phyloP scores from a whole-genome alignment of 192 early-diverging fungal species.

The Backusella australiensis region DNA sequence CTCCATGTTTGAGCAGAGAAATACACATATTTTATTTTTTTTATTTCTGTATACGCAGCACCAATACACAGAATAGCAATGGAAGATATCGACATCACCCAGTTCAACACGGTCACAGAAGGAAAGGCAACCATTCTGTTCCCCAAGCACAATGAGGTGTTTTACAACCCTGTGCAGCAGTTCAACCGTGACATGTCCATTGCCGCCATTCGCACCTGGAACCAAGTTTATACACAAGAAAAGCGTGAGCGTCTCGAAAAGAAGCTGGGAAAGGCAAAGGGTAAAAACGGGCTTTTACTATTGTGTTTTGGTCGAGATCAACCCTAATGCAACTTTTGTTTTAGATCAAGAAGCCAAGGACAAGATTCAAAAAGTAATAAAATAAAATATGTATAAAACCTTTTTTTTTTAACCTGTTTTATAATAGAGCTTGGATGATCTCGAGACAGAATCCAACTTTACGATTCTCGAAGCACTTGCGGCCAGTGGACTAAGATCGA shows the following conservation, averaged over 20 bases:
- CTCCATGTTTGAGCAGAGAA: neutral
- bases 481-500: slow-evolving; percentile 90
- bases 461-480: slow-evolving; percentile 92
- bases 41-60: neutral
- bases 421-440: slow-evolving; percentile 12
- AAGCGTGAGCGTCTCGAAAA: slow-evolving; percentile 54
- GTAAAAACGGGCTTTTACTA: neutral
- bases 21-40: neutral
- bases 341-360: slow-evolving; percentile 3
- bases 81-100: slow-evolving; percentile 31
- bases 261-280: slow-evolving; percentile 42
- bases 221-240: slow-evolving; percentile 68
- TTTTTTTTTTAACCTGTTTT: neutral
- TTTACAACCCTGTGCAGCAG: slow-evolving; percentile 98
- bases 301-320: neutral
- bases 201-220: slow-evolving; percentile 93
- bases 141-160: slow-evolving; percentile 88
- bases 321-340: neutral
- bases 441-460: slow-evolving; percentile 27
- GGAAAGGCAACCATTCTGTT: slow-evolving; percentile 83
- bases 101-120: slow-evolving; percentile 67
- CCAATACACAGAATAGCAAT: neutral
- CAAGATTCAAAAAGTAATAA: slow-evolving; percentile 8
- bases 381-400: neutral
- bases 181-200: slow-evolving; percentile 98